Percentiles rank a stretch among this genome's conserved stretches.
Evolutionary conservation across 139 green algal genomes (phyloP).

Genomic region (Nannochloris sp.): DNA sequence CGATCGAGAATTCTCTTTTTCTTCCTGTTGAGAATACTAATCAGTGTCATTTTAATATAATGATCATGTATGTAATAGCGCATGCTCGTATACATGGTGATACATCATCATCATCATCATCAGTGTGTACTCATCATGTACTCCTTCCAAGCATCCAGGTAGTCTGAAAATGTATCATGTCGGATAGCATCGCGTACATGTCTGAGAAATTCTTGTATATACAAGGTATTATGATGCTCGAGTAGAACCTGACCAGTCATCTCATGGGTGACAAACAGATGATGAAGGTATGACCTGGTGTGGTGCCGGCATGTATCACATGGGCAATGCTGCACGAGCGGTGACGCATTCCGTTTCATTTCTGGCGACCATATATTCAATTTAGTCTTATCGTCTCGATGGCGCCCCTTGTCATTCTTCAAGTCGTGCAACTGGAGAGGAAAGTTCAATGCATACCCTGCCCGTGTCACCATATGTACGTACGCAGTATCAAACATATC

Average conservation of each 20-base stretch:
- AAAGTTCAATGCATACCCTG: constrained; percentile 56
- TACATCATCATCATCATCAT: too few relatives aligned
- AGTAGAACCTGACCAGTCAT: constrained; percentile 68
- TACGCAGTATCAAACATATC: constrained; percentile 51
- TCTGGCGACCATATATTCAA: constrained; percentile 55
- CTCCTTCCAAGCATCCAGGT: constrained; percentile 18
- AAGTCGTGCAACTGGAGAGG: constrained; percentile 14
- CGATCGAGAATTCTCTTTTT: too few relatives aligned
- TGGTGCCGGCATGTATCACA: constrained; percentile 59
- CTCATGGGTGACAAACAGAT: constrained; percentile 65
- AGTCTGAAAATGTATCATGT: constrained; percentile 28
- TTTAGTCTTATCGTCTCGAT: constrained; percentile 41
- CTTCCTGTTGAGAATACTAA: too few relatives aligned
- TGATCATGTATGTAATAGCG: too few relatives aligned
- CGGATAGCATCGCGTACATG: constrained; percentile 32
- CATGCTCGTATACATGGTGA: too few relatives aligned
- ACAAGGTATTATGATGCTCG: constrained; percentile 62
- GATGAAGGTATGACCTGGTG: constrained; percentile 64
- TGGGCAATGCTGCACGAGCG: constrained; percentile 47
- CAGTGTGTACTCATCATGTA: background rate
- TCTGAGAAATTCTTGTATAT: constrained; percentile 49
- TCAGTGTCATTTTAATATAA: too few relatives aligned
- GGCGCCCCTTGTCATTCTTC: background rate
- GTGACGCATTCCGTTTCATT: constrained; percentile 43
- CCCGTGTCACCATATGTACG: constrained; percentile 24